A percentile compares a stretch with the other conserved stretches of the same genome.
These are phyloP conservation scores for Akebia trifoliata DNA, from an alignment of 164 flowering plant species.

Conservation along the genomic window DNA sequence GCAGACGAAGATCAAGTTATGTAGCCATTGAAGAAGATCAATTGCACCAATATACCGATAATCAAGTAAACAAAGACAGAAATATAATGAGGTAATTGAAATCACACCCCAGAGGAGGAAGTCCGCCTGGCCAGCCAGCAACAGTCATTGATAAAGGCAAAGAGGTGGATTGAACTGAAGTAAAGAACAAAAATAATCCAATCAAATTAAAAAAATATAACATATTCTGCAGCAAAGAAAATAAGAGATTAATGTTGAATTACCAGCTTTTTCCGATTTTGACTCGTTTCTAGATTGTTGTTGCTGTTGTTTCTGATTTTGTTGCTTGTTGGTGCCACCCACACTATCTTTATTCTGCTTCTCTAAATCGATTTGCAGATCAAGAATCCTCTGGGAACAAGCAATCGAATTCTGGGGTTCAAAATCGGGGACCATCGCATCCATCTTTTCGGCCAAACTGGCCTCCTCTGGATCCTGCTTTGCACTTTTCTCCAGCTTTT, in stretches of 20 bases:
- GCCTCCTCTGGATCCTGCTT: slow-evolving; percentile 20
- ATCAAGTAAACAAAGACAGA: slow-evolving; percentile 8
- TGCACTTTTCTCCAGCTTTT: slow-evolving; percentile 18
- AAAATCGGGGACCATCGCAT: slow-evolving; percentile 23
- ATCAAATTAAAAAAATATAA: neutral
- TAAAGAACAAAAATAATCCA: neutral
- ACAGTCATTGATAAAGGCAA: slow-evolving; percentile 58
- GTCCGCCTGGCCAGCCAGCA: slow-evolving; percentile 81
- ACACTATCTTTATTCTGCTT: slow-evolving; percentile 38
- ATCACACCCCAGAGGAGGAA: slow-evolving; percentile 85
- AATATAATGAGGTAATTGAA: neutral
- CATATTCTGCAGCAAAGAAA: neutral
- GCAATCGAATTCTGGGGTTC: slow-evolving; percentile 28
- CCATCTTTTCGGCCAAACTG: slow-evolving; percentile 33
- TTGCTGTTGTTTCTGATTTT: slow-evolving; percentile 14
- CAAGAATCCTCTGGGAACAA: slow-evolving; percentile 37
- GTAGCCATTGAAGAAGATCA: neutral
- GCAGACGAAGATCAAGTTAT: slow-evolving; percentile 18
- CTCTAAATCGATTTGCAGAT: slow-evolving; percentile 59
- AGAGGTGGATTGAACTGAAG: slow-evolving; percentile 52
- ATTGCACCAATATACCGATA: neutral
- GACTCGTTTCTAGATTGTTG: slow-evolving; percentile 26
- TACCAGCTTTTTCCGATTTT: slow-evolving; percentile 57
- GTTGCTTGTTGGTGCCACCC: slow-evolving; percentile 25
- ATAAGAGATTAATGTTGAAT: neutral